A percentile compares a stretch with the other conserved stretches of the same genome.
Conservation (phyloP, 208 protist genomes). For the Leishmania turanica region DNA sequence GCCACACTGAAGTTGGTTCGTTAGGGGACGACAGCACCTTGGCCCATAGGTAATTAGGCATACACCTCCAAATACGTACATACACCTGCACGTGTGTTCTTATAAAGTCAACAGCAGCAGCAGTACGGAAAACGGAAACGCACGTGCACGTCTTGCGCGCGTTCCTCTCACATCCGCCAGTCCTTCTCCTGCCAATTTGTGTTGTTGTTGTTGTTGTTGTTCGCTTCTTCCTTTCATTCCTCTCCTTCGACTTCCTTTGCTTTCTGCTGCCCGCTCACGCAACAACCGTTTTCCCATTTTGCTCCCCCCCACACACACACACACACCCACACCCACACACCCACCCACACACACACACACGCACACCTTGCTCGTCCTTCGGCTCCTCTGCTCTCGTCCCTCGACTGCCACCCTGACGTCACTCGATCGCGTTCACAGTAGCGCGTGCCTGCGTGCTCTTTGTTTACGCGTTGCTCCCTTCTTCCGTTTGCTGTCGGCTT, state of each 20-base stretch:
- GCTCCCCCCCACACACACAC: neutral
- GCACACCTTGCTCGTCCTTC: neutral
- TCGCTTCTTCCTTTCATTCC: neutral
- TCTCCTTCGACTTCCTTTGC: conserved; percentile 5
- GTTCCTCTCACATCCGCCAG: neutral
- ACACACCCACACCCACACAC: neutral
- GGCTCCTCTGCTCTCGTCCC: neutral
- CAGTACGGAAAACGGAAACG: neutral
- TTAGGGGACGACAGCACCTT: neutral
- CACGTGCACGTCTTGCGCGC: too few species aligned
- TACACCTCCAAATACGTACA: neutral
- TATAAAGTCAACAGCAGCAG: neutral
- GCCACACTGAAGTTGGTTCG: conserved; percentile 3
- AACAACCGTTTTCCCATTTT: neutral
- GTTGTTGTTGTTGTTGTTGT: neutral
- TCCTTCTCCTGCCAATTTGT: neutral
- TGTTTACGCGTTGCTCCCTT: neutral
- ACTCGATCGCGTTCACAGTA: neutral
- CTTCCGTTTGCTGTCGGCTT: neutral
- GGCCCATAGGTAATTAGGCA: neutral
- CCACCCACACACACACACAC: too few species aligned
- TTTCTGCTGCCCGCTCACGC: neutral
- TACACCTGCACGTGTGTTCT: neutral
- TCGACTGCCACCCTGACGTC: neutral
- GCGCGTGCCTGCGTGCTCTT: neutral